Base-by-base conservation (phyloP, 805 yeast genomes). In the Wickerhamiella shivajii region DNA sequence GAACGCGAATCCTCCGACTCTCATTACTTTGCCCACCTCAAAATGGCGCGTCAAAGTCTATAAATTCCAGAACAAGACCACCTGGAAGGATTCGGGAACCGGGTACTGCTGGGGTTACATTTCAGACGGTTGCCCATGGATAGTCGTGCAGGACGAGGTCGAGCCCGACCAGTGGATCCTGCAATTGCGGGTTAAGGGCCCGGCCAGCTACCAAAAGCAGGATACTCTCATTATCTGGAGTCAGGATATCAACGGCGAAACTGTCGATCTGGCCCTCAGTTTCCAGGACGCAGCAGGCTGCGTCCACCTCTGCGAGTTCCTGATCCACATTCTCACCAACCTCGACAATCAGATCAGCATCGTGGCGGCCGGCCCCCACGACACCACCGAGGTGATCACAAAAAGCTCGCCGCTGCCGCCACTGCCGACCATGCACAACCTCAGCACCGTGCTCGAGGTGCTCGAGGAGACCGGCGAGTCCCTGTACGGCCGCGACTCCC, bases 191-290 rank as follows among this genome's bases (percentile, higher is more conserved):
- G 61, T 87, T n/a, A 74, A 69, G 45, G 92, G 92, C 0, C 56
- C 69, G 18, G 75, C 74, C 3, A 92, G 79, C 44, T 87, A 79
- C 51, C 96, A 87, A 51, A 68, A 93, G 48, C 97, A 90, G 49
- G 96, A 84, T 38, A 84, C 96, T 0, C 60, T 87, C 30, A 81
- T 87, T 7, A 94, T 87, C 14, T 87, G 97, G 97, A 78, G 92
- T 7, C 94, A 81, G 48, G 47, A 57, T 2, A 26, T 17, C 18
- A 28, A 18, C 18, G 64, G 67, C 13, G 72, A 76, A 12, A 18
- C 23, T 6, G 44, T 44, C 28, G 93, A 83, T 53, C 71, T 81
- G 42, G 97, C 97, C 2, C 61, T 87, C 16, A 77, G 92, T 29
- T 87, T 87, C 53, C 95, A 87, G 53, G 96, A 84, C 47, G 73